A percentile compares a stretch with the other conserved stretches of the same genome.
Conservation (phyloP, 1,284 basidiomycete species). For the Puccinia novopanici region DNA sequence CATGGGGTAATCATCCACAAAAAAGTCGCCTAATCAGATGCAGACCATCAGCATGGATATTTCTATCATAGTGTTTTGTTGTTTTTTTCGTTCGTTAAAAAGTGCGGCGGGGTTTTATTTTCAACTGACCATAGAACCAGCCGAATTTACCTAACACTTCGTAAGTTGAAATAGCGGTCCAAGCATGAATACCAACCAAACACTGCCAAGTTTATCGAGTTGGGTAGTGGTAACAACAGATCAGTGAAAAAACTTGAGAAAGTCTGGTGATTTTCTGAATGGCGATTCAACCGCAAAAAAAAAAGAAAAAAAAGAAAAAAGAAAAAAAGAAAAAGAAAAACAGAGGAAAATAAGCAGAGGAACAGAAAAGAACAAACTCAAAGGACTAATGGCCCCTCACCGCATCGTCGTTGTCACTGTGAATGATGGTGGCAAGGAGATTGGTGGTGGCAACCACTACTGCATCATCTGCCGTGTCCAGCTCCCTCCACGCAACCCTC, state of each 20-base stretch:
- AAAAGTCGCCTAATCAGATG: slow-evolving; percentile 70
- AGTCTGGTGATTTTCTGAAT: neutral
- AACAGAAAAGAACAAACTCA: too few relatives aligned
- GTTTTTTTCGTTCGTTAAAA: neutral
- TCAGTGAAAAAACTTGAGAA: neutral
- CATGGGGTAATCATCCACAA: slow-evolving; percentile 83
- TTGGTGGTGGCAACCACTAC: too few relatives aligned
- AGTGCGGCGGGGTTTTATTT: neutral
- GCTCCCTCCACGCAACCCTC: too few relatives aligned
- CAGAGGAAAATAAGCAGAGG: too few relatives aligned
- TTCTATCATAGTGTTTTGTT: slow-evolving; percentile 52
- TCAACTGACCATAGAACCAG: slow-evolving; percentile 78
- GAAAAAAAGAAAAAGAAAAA: too few relatives aligned
- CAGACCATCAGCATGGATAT: neutral
- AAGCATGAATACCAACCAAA: slow-evolving; percentile 82
- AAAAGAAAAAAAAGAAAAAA: too few relatives aligned
- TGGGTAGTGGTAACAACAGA: too few relatives aligned
- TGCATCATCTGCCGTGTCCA: too few relatives aligned
- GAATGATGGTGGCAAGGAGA: too few relatives aligned
- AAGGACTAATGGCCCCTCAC: too few relatives aligned
- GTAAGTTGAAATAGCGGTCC: slow-evolving; percentile 86
- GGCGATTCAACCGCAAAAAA: slow-evolving; percentile 9
- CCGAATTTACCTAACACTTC: slow-evolving; percentile 92
- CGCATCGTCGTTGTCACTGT: too few relatives aligned
- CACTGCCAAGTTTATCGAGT: slow-evolving; percentile 63